Percentiles rank a stretch among this genome's conserved stretches.
Evolutionary conservation across 73 alveolate genomes (phyloP).

Genomic region (Uronychia binucleata): DNA sequence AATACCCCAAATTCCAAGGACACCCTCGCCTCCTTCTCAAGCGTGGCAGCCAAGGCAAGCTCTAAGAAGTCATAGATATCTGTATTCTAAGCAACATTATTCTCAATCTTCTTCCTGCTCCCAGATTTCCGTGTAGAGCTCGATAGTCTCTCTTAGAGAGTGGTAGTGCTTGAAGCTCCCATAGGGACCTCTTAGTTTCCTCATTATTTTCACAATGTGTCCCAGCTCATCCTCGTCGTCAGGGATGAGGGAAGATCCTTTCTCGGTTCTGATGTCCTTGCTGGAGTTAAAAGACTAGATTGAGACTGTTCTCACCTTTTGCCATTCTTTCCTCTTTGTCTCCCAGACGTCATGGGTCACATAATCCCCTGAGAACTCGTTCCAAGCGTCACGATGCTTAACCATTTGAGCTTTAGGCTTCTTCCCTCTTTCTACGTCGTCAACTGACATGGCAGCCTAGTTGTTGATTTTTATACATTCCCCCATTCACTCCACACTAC

Average conservation of each 20-base stretch:
- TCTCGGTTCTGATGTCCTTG: neutral
- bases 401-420: too few species aligned
- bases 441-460: too few species aligned
- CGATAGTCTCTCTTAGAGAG: neutral
- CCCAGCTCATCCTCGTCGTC: neutral
- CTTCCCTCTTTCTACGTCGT: neutral
- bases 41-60: neutral
- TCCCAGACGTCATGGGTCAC: neutral
- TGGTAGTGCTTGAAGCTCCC: neutral
- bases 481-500: neutral
- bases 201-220: neutral
- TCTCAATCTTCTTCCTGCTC: neutral
- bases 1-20: neutral
- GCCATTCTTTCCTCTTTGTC: neutral
- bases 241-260: neutral
- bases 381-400: neutral
- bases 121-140: neutral
- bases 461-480: too few species aligned
- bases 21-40: neutral
- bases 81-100: neutral
- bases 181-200: neutral
- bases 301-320: neutral
- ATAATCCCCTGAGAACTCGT: neutral
- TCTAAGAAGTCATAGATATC: neutral
- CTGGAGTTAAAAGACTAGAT: neutral